Percentiles rank a stretch among this genome's conserved stretches.
Evolutionary conservation across 2,329 filamentous ascomycete genomes (phyloP).

Genomic region (Penicillium sp.): DNA sequence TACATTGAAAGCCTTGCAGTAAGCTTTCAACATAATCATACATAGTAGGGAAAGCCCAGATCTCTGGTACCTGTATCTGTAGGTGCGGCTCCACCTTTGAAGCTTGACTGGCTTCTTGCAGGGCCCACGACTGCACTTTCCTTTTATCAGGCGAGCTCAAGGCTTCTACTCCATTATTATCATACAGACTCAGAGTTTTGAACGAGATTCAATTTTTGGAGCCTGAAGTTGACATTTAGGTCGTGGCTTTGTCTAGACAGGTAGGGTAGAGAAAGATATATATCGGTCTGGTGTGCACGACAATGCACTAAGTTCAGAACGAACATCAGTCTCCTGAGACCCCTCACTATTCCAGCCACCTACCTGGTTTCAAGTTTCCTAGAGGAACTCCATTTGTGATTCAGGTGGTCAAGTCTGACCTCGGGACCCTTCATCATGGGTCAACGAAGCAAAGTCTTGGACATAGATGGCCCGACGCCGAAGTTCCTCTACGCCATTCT

Average conservation of each 20-base stretch:
- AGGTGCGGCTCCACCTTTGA: neutral
- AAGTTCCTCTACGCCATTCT: slow-evolving; percentile 59
- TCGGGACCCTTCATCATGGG: slow-evolving; percentile 26
- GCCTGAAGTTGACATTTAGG: too few species aligned
- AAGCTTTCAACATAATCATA: neutral
- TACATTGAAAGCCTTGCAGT: neutral
- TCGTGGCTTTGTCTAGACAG: neutral
- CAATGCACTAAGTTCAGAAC: neutral
- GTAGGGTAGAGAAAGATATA: neutral
- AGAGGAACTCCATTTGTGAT: neutral
- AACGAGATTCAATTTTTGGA: neutral
- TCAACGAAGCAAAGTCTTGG: slow-evolving; percentile 46
- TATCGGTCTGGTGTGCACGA: neutral
- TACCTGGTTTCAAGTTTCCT: neutral
- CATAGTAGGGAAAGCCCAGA: neutral
- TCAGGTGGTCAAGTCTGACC: neutral
- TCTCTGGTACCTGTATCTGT: too few species aligned
- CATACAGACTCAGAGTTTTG: too few species aligned
- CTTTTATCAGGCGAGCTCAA: neutral
- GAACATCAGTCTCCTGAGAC: neutral
- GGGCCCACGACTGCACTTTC: neutral
- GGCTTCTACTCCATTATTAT: neutral
- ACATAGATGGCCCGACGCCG: slow-evolving; percentile 52
- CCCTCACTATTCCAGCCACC: neutral
- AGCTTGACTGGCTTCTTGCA: neutral